Base-by-base conservation (phyloP, 2,329 filamentous ascomycete genomes). In the Hirsutella thompsonii region DNA sequence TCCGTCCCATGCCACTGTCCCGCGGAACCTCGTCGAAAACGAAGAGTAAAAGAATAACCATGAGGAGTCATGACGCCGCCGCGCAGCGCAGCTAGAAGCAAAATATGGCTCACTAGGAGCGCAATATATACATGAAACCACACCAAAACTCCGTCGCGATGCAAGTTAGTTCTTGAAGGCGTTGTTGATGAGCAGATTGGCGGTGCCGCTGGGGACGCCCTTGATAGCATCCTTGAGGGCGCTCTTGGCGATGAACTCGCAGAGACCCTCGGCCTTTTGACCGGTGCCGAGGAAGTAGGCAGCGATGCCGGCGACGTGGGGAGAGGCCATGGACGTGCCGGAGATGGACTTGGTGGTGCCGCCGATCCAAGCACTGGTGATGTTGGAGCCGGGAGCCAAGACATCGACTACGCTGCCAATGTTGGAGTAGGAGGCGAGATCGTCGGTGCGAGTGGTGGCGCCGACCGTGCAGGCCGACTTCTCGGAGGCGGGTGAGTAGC, bases 121-220 rank as follows among this genome's bases (percentile, higher is more conserved):
- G 32, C n/a, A 33, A 34, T 34, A 34, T 34, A 18, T 34, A 34
- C 32, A 34, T 34, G 32, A 34, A 33, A n/a, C n/a, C 32, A 4
- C 32, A 16, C 16, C 23, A 6, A 6, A 26, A 26, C 23, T 26
- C 23, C 23, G 23, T 26, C 23, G 23, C 23, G 23, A 26, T 33
- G 32, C 5, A 18, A 2, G 8, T 18, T 9, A 8, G 10, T 21
- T n/a, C n/a, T 29, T 38, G 14, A 50, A 38, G 44, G 69, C 70
- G 59, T 79, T 78, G 61, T 72, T 76, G 43, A 68, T 70, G 40
- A 79, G 61, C 43, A 62, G 51, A 63, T 78, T 77, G 50, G 54
- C 49, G 40, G 68, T 74, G 46, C 64, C 60, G 45, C 50, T 57
- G 39, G 61, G 62, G 2, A 70, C 46, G 45, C 54, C 55, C 33